These are phyloP conservation scores for Citrus australasica DNA, from an alignment of 345 rosid genomes.

Conservation along the genomic window DNA sequence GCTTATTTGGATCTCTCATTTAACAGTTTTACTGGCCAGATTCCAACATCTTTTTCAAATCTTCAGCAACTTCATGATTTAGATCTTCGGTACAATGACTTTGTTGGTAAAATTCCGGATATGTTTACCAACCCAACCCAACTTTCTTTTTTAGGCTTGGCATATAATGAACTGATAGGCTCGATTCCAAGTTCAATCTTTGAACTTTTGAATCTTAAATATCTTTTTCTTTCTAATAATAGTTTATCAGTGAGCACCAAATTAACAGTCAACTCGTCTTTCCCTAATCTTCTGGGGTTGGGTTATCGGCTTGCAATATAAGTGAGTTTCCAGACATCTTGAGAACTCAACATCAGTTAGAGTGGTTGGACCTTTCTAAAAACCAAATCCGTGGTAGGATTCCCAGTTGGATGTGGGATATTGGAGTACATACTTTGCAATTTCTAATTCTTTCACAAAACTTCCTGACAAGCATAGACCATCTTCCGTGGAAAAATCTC, in stretches of 20 bases:
- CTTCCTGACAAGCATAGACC: not conserved
- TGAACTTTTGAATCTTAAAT: not conserved
- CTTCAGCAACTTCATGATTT: not conserved
- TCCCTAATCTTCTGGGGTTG: no score
- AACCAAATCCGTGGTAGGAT: no score
- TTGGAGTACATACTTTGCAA: not conserved
- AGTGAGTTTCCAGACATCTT: not conserved
- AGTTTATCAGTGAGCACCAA: not conserved
- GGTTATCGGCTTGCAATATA: not conserved
- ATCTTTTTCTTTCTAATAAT: not conserved
- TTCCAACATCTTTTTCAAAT: not conserved
- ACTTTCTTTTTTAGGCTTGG: no score
- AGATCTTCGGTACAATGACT: not conserved
- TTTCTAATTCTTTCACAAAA: not conserved
- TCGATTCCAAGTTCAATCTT: not conserved
- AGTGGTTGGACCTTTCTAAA: not conserved
- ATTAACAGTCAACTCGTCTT: no score
- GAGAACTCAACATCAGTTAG: not conserved
- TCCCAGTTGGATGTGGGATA: not conserved
- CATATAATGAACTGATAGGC: not conserved
- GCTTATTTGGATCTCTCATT: not conserved
- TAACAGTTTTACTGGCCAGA: constrained; percentile 15
- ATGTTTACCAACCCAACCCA: not conserved
- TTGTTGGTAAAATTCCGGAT: constrained; percentile 20
- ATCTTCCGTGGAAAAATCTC: not conserved